phyloP scores from a whole-genome alignment of 2,329 filamentous ascomycete genomes.

The Fusarium burgessii region DNA sequence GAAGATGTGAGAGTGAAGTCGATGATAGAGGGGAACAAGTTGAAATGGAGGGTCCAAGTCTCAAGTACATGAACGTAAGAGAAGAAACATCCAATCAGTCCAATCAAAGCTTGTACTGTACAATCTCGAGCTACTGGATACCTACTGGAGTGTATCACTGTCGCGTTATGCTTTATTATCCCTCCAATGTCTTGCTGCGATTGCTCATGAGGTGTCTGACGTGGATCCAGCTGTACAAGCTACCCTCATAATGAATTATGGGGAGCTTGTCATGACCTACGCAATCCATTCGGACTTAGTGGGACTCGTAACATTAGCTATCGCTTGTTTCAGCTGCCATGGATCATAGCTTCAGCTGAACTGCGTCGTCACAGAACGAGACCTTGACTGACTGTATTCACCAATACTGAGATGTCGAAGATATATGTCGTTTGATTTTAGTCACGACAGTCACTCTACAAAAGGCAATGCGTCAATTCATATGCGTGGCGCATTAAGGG shows the following conservation, averaged over 20 bases:
- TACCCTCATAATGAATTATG: conserved; percentile 13
- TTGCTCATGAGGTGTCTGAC: conserved; percentile 20
- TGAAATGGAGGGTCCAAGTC: conserved; percentile 26
- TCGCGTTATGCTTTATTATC: conserved; percentile 3
- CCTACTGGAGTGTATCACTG: neutral
- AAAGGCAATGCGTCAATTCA: conserved; percentile 33
- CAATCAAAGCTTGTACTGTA: neutral
- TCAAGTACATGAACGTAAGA: conserved; percentile 8
- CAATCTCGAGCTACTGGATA: neutral
- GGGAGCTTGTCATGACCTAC: conserved; percentile 28
- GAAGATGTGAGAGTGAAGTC: conserved; percentile 8
- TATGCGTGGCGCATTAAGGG: conserved; percentile 29
- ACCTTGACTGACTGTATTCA: neutral
- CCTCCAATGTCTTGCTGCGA: conserved; percentile 3
- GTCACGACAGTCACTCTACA: conserved; percentile 1
- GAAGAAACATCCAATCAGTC: neutral
- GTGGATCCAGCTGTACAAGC: conserved; percentile 25
- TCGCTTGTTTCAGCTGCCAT: conserved; percentile 34
- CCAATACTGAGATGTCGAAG: neutral
- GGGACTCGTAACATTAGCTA: conserved; percentile 13
- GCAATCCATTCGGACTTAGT: neutral
- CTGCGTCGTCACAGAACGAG: neutral
- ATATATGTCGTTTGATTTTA: neutral
- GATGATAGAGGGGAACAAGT: conserved; percentile 20
- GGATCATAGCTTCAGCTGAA: conserved; percentile 12